Evolutionary conservation across 441 rosid species (phyloP).

Genomic region (Pelargonium myrrhifolium): DNA sequence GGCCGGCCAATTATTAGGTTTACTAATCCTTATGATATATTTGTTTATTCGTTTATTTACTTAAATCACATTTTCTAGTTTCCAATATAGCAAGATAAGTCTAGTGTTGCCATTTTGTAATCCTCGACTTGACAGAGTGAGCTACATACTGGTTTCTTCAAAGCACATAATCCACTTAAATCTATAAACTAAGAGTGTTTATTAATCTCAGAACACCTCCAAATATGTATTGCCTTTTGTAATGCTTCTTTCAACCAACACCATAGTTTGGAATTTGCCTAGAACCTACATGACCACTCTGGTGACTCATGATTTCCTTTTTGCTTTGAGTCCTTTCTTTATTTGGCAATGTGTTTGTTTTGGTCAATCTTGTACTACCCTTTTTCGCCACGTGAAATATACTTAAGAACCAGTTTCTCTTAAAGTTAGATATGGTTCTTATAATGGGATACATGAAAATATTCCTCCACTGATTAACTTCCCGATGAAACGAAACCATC

Average conservation of each 20-base stretch:
- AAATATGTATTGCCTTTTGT: not conserved
- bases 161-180: slow-evolving; percentile 3
- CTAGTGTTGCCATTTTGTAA: not conserved
- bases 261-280: slow-evolving; percentile 7
- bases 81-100: not conserved
- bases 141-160: not conserved
- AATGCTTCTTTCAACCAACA: not conserved
- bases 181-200: not conserved
- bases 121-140: not conserved
- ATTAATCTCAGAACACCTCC: not conserved
- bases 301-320: not conserved
- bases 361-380: slow-evolving; percentile 32
- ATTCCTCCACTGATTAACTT: not conserved
- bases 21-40: not conserved
- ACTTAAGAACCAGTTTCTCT: not conserved
- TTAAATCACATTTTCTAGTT: not conserved
- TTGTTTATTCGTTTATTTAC: not conserved
- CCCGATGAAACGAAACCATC: no score
- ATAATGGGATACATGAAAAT: slow-evolving; percentile 6
- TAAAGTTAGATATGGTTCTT: slow-evolving; percentile 5
- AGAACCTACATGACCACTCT: not conserved
- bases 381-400: slow-evolving; percentile 7
- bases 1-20: not conserved
- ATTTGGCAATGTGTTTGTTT: slow-evolving; percentile 2
- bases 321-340: not conserved